Conservation (phyloP, 345 rosid species). For the Camelina hispida region DNA sequence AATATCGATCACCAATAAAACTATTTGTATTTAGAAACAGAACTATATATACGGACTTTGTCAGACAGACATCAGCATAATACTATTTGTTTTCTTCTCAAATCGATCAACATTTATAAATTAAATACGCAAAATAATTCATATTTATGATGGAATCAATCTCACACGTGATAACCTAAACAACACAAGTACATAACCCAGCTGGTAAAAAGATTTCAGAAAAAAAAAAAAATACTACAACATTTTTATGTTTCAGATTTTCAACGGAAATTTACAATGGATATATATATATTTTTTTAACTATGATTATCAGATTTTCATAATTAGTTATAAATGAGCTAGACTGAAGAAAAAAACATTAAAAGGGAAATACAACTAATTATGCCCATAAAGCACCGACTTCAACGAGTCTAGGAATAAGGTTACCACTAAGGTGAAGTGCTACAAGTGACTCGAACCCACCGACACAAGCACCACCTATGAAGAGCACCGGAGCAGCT, state of each 20-base stretch:
- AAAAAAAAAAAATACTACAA: not conserved
- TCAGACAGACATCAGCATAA: not conserved
- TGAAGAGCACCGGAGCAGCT: slow-evolving; percentile 65
- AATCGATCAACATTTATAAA: not conserved
- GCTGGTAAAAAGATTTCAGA: not conserved
- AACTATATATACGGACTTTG: not conserved
- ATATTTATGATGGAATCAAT: slow-evolving; percentile 26
- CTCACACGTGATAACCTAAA: slow-evolving; percentile 22
- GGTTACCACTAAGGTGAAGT: slow-evolving; percentile 87
- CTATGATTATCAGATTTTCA: slow-evolving; percentile 12
- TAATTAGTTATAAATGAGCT: not conserved
- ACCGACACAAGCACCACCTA: slow-evolving; percentile 85
- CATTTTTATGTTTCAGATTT: not conserved
- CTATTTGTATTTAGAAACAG: not conserved
- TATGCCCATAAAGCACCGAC: slow-evolving; percentile 70
- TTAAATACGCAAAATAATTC: not conserved
- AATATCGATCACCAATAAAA: not conserved
- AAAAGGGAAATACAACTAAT: not conserved
- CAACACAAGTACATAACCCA: not conserved
- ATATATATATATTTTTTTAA: not conserved
- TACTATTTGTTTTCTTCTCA: not conserved
- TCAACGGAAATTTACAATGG: slow-evolving; percentile 29
- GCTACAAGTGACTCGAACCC: slow-evolving; percentile 93
- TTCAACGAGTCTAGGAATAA: slow-evolving; percentile 82
- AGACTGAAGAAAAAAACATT: not conserved